These are phyloP conservation scores for Cercospora citrullina DNA, from an alignment of 2,329 filamentous ascomycete genomes.

Conservation along the genomic window DNA sequence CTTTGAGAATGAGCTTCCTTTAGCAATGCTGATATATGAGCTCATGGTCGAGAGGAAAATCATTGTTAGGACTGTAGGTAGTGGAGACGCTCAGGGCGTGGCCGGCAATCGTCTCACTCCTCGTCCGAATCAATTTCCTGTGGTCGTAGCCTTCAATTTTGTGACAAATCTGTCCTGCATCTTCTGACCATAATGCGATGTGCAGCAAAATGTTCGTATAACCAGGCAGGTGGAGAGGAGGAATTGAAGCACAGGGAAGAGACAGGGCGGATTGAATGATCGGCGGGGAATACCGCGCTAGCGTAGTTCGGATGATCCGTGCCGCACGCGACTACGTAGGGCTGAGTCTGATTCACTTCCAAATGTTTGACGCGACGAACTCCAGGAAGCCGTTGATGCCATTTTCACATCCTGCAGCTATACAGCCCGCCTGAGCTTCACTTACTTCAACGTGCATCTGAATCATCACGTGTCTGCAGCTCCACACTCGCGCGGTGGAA, in stretches of 20 bases:
- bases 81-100: not conserved
- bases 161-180: too few species aligned
- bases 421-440: not conserved
- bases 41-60: not conserved
- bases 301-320: not conserved
- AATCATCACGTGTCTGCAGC: not conserved
- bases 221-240: not conserved
- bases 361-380: not conserved
- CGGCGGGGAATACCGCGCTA: not conserved
- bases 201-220: not conserved
- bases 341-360: conserved; percentile 1
- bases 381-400: not conserved
- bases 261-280: not conserved
- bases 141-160: not conserved
- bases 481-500: not conserved
- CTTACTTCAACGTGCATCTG: not conserved
- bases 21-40: not conserved
- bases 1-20: not conserved
- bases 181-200: not conserved
- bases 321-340: not conserved
- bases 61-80: not conserved
- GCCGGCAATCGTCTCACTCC: not conserved
- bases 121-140: not conserved
- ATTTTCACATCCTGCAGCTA: not conserved
- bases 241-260: not conserved